Conservation (phyloP, 139 green algal species). For the Astrephomene gubernaculifera region DNA sequence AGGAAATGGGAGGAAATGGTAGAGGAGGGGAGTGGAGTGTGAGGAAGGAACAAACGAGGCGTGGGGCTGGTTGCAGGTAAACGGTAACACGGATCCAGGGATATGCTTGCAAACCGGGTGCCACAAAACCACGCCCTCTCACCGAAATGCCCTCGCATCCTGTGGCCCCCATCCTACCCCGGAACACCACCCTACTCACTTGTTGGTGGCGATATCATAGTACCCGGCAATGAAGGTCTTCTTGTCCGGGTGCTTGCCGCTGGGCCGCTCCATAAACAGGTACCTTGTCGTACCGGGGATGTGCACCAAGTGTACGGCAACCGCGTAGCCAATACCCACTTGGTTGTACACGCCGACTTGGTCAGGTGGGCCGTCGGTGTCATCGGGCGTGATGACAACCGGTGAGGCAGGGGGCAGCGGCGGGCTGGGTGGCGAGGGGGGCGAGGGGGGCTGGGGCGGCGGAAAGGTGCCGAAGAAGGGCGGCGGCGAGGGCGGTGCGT, state of each 20-base stretch:
- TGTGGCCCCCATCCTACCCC: no score
- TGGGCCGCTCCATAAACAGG: constrained; percentile 53
- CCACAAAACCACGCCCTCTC: no score
- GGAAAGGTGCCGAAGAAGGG: not conserved
- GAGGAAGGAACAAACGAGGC: no score
- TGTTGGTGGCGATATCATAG: constrained; percentile 43
- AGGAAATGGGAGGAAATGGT: no score
- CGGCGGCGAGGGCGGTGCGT: not conserved
- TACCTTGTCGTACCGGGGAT: constrained; percentile 47
- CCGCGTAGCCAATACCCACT: constrained; percentile 11
- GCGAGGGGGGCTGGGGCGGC: constrained; percentile 12
- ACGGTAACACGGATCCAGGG: no score
- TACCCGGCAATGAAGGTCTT: constrained; percentile 44
- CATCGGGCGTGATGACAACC: not conserved
- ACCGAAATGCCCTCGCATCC: no score
- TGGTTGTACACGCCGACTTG: constrained; percentile 15
- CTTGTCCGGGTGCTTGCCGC: constrained; percentile 56
- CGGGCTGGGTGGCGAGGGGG: not conserved
- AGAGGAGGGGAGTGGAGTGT: no score
- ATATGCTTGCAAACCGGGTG: no score
- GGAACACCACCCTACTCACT: constrained; percentile 11
- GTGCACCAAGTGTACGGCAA: constrained; percentile 43
- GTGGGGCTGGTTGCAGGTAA: no score
- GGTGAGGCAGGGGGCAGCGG: constrained; percentile 5
- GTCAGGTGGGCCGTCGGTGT: not conserved